Percentiles rank a stretch among this genome's conserved stretches.
These are phyloP conservation scores for Ustilago tritici DNA, from an alignment of 1,284 basidiomycete species.

Conservation along the genomic window DNA sequence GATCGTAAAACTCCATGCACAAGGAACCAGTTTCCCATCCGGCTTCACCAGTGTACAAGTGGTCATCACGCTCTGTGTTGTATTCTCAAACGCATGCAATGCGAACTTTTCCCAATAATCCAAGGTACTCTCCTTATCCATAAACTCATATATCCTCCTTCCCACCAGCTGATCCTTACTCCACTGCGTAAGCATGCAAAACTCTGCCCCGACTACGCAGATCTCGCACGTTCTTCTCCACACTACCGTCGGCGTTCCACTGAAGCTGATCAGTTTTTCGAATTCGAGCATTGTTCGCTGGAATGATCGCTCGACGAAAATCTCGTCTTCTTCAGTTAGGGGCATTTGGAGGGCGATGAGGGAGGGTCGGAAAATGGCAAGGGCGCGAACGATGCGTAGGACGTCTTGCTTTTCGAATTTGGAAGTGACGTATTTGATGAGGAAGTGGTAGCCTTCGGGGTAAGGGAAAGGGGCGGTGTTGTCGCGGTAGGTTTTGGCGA, in stretches of 20 bases:
- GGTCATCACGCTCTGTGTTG: constrained; percentile 66
- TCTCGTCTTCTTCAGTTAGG: constrained; percentile 66
- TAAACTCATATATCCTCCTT: constrained; percentile 67
- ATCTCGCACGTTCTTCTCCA: constrained; percentile 99
- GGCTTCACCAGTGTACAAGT: constrained; percentile 62
- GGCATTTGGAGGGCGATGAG: constrained; percentile 86
- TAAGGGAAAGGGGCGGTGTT: constrained; percentile 65
- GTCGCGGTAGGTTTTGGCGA: constrained; percentile 63
- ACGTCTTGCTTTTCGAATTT: constrained; percentile 97
- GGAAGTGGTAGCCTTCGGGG: constrained; percentile 68
- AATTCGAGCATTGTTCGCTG: constrained; percentile 93
- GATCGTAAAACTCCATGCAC: constrained; percentile 68
- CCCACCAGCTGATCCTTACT: constrained; percentile 64
- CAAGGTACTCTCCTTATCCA: constrained; percentile 66
- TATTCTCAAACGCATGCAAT: constrained; percentile 68
- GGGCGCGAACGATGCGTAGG: constrained; percentile 88
- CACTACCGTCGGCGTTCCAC: constrained; percentile 98
- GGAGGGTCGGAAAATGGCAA: constrained; percentile 93
- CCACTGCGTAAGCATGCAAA: constrained; percentile 83
- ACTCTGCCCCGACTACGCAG: constrained; percentile 94
- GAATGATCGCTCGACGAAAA: constrained; percentile 92
- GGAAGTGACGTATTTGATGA: constrained; percentile 69
- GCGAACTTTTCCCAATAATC: constrained; percentile 69
- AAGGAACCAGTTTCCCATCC: constrained; percentile 61
- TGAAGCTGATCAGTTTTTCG: constrained; percentile 95